phyloP scores from a whole-genome alignment of 139 green algal species.

The Chlamydomonas incerta region DNA sequence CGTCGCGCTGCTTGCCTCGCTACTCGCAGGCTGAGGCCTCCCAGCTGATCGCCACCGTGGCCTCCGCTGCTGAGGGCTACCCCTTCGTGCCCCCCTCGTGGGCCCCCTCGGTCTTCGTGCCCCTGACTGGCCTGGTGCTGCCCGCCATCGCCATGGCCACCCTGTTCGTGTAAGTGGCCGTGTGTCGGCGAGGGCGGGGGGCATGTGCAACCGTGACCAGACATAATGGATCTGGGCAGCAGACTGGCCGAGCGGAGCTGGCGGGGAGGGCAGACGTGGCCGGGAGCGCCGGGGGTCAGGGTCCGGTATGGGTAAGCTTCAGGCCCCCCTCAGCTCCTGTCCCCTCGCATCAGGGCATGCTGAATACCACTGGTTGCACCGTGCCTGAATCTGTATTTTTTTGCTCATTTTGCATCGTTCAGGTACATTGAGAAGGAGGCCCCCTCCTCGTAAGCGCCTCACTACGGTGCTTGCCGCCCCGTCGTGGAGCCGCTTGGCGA shows the following conservation, averaged over 20 bases:
- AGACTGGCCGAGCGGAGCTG: background rate
- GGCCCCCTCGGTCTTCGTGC: conserved; percentile 64
- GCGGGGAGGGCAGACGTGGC: no score
- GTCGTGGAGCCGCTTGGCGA: no score
- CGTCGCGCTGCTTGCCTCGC: background rate
- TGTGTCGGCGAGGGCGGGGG: no score
- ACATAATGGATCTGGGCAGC: background rate
- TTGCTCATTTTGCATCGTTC: background rate
- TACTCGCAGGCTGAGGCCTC: conserved; percentile 63
- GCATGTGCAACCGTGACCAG: background rate
- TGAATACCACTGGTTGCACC: background rate
- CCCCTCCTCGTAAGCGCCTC: conserved; percentile 18
- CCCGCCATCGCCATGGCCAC: conserved; percentile 66
- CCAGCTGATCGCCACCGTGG: conserved; percentile 62
- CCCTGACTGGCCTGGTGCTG: conserved; percentile 59
- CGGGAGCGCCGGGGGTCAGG: no score
- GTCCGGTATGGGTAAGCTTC: no score
- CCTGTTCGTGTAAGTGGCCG: conserved; percentile 58
- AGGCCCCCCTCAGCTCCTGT: no score
- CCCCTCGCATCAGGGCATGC: background rate
- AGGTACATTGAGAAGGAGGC: conserved; percentile 56
- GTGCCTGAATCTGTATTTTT: background rate
- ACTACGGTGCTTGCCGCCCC: no score
- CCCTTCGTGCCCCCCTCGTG: conserved; percentile 70
- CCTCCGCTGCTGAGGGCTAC: conserved; percentile 64